Evolutionary conservation across 176 grass and related monocot species (phyloP).

Genomic region (Alopecurus myosuroides): DNA sequence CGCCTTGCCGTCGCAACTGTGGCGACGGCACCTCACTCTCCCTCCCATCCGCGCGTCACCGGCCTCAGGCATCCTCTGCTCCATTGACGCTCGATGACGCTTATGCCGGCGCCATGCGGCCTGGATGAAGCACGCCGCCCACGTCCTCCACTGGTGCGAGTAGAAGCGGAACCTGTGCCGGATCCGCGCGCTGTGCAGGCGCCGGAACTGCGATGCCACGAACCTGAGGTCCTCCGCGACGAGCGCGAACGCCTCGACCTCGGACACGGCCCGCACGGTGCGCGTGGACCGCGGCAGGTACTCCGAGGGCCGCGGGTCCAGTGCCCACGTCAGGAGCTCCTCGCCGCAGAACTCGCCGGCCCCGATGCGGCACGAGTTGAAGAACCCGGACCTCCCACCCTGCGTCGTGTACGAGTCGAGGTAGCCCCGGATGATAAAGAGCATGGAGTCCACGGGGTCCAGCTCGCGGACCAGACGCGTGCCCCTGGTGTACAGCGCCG

Average conservation of each 20-base stretch:
- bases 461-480: conserved; percentile 80
- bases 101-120: conserved; percentile 74
- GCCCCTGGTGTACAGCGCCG: conserved; percentile 72
- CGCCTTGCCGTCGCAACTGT: conserved; percentile 25
- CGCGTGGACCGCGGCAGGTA: conserved; percentile 77
- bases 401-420: conserved; percentile 92
- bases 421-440: conserved; percentile 91
- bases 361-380: conserved; percentile 89
- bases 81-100: conserved; percentile 61
- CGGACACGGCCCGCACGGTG: conserved; percentile 77
- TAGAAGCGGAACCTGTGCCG: conserved; percentile 87
- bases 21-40: conserved; percentile 1
- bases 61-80: conserved; percentile 40
- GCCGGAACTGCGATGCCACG: conserved; percentile 76
- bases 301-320: conserved; percentile 52
- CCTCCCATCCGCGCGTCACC: neutral
- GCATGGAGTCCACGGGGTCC: conserved; percentile 79
- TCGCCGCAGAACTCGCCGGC: conserved; percentile 95
- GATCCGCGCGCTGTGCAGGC: conserved; percentile 77
- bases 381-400: conserved; percentile 77
- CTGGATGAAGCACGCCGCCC: conserved; percentile 96
- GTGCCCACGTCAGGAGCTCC: conserved; percentile 94
- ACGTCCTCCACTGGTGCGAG: conserved; percentile 91
- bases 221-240: conserved; percentile 76
- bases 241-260: conserved; percentile 97